phyloP scores from a whole-genome alignment of 257 asterid genomes.

The Henckelia pumila region DNA sequence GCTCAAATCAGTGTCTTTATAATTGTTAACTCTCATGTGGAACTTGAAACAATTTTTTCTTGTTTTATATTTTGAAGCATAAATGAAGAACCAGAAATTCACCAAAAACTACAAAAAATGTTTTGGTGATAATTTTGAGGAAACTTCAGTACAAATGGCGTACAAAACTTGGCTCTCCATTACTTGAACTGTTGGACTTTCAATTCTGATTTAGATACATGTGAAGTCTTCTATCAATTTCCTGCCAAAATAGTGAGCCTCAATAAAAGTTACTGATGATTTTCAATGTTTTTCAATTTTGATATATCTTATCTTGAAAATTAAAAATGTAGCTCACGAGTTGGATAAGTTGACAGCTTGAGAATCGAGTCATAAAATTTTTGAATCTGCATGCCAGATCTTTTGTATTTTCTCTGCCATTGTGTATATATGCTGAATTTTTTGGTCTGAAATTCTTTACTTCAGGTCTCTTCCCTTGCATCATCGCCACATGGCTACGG shows the following conservation, averaged over 20 bases:
- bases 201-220: background rate
- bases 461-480: slow-evolving; percentile 96
- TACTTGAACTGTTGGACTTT: slow-evolving; percentile 5
- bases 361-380: slow-evolving; percentile 9
- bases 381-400: slow-evolving; percentile 16
- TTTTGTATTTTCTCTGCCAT: slow-evolving; percentile 11
- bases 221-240: slow-evolving; percentile 6
- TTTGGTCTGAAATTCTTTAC: slow-evolving; percentile 29
- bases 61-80: slow-evolving; percentile 1
- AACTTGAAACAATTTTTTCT: background rate
- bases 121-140: slow-evolving; percentile 8
- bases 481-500: slow-evolving; percentile 87
- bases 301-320: slow-evolving; percentile 7
- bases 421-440: slow-evolving; percentile 9
- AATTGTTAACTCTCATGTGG: background rate
- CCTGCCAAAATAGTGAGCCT: background rate
- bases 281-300: slow-evolving; percentile 9
- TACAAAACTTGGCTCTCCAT: background rate
- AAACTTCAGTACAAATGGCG: background rate
- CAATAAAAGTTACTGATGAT: slow-evolving; percentile 1
- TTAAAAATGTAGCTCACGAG: background rate
- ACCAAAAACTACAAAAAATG: background rate
- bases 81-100: background rate
- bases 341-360: slow-evolving; percentile 10
- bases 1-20: background rate